Percentiles rank a stretch among this genome's conserved stretches.
These are phyloP conservation scores for Cyamopsis tetragonoloba DNA, from an alignment of 306 rosid genomes.

Conservation along the genomic window DNA sequence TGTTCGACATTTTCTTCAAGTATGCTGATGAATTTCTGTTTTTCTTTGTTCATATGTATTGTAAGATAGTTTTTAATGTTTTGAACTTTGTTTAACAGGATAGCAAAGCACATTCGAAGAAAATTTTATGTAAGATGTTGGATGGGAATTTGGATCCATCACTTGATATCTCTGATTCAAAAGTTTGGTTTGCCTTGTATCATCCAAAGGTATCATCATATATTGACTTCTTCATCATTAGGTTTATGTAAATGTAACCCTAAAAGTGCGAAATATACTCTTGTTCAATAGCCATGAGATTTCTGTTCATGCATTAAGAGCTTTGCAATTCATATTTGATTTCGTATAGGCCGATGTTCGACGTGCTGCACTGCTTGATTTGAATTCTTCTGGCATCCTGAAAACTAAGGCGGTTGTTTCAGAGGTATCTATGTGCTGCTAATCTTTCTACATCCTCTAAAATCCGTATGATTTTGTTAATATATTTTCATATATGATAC, in stretches of 20 bases:
- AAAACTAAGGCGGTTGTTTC: constrained; percentile 44
- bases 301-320: background rate
- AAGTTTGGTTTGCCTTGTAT: constrained; percentile 73
- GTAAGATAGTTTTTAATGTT: background rate
- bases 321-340: constrained; percentile 16
- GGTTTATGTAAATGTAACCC: background rate
- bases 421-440: constrained; percentile 41
- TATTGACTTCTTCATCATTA: background rate
- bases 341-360: constrained; percentile 75
- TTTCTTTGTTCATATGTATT: constrained; percentile 1
- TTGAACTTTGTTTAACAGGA: constrained; percentile 46
- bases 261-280: constrained; percentile 13
- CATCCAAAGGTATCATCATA: constrained; percentile 78
- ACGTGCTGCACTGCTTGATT: constrained; percentile 50
- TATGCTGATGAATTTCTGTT: constrained; percentile 19
- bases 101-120: constrained; percentile 44
- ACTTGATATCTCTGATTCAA: constrained; percentile 50
- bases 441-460: background rate
- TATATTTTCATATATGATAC: background rate
- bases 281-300: background rate
- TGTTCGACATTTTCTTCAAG: constrained; percentile 70
- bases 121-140: constrained; percentile 55
- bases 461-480: background rate
- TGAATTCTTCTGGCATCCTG: constrained; percentile 48
- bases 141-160: constrained; percentile 59